Evolutionary conservation across 2,329 filamentous ascomycete genomes (phyloP).

Genomic region (Monosporascus sp.): DNA sequence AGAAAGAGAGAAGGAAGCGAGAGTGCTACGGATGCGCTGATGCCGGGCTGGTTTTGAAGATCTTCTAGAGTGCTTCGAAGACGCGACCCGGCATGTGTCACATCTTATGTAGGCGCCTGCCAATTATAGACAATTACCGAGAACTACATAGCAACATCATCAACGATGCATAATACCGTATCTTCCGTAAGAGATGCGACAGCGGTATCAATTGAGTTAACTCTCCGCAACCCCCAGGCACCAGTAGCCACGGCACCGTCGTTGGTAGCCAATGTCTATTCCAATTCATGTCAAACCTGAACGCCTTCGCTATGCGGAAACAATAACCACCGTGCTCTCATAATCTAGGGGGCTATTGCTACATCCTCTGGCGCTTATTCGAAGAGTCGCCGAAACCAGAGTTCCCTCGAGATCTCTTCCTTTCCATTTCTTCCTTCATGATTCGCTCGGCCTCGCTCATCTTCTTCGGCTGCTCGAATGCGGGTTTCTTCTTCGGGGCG

Average conservation of each 20-base stretch:
- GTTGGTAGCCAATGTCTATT: too few relatives aligned
- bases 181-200: too few relatives aligned
- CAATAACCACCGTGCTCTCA: not conserved
- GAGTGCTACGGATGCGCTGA: too few relatives aligned
- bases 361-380: slow-evolving; percentile 48
- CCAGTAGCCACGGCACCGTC: too few relatives aligned
- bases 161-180: too few relatives aligned
- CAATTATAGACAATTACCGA: too few relatives aligned
- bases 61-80: not conserved
- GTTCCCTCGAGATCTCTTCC: slow-evolving; percentile 53
- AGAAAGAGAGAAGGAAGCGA: too few relatives aligned
- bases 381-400: slow-evolving; percentile 40
- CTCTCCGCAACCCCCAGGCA: too few relatives aligned
- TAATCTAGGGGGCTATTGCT: not conserved
- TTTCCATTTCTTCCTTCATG: slow-evolving; percentile 79
- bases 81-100: not conserved
- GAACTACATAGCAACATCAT: too few relatives aligned
- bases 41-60: not conserved
- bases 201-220: too few relatives aligned
- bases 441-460: slow-evolving; percentile 86
- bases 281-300: not conserved
- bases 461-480: slow-evolving; percentile 64
- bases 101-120: too few relatives aligned
- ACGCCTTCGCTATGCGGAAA: not conserved
- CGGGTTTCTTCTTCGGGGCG: slow-evolving; percentile 56